Conservation (phyloP, 345 rosid species). For the Luvunga scandens region DNA sequence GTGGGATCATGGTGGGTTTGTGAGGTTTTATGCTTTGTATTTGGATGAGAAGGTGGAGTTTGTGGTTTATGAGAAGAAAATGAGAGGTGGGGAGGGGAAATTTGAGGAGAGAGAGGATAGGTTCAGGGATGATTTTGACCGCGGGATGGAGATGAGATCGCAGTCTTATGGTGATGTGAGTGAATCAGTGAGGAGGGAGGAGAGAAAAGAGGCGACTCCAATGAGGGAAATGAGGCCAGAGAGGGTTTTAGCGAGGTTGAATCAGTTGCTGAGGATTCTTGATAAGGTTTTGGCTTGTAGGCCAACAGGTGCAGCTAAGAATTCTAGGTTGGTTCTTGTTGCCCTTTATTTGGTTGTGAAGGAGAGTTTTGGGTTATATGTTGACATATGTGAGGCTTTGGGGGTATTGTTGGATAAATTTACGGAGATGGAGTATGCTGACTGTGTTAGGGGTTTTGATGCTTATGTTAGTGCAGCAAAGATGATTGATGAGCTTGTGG, state of each 20-base stretch:
- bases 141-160: conserved; percentile 49
- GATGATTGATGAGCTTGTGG: conserved; percentile 76
- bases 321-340: conserved; percentile 63
- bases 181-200: conserved; percentile 43
- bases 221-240: conserved; percentile 76
- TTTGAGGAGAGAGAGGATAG: conserved; percentile 41
- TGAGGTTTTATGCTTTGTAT: conserved; percentile 69
- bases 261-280: conserved; percentile 62
- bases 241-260: conserved; percentile 68
- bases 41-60: conserved; percentile 77
- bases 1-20: conserved; percentile 88
- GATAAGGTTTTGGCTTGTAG: conserved; percentile 70
- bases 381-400: conserved; percentile 77
- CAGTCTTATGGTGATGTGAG: conserved; percentile 79
- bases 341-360: conserved; percentile 68
- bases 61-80: conserved; percentile 55
- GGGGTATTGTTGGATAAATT: conserved; percentile 83
- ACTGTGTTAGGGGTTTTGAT: conserved; percentile 85
- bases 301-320: conserved; percentile 80
- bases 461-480: conserved; percentile 79
- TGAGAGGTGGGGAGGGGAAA: conserved; percentile 32
- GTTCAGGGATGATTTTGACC: conserved; percentile 34
- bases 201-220: conserved; percentile 47
- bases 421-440: conserved; percentile 75
- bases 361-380: conserved; percentile 82